A percentile compares a stretch with the other conserved stretches of the same genome.
Conservation (phyloP, 2,329 filamentous ascomycete genomes). For the Colletotrichum cuscutae region DNA sequence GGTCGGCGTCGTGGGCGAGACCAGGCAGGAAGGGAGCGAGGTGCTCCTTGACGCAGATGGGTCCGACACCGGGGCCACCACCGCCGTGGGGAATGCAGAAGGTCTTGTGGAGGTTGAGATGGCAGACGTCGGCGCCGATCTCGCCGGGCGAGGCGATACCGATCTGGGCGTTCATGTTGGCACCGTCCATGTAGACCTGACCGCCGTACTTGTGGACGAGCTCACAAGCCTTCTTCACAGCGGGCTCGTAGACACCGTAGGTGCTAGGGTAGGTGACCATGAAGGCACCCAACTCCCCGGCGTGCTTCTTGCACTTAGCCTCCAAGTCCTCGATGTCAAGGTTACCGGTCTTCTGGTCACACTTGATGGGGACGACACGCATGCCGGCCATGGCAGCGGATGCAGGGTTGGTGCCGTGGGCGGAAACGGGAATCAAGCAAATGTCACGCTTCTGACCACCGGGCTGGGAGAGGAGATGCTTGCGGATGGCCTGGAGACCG, state of each 20-base stretch:
- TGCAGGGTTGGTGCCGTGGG: conserved; percentile 95
- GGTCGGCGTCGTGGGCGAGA: conserved; percentile 42
- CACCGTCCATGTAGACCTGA: conserved; percentile 98
- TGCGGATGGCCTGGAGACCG: conserved; percentile 87
- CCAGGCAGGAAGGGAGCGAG: conserved; percentile 81
- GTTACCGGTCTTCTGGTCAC: conserved; percentile 86
- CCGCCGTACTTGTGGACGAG: conserved; percentile 89
- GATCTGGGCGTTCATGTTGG: conserved; percentile 99
- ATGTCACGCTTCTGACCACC: conserved; percentile 82
- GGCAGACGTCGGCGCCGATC: conserved; percentile 96
- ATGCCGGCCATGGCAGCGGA: conserved; percentile 96
- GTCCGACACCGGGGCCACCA: conserved; percentile 91
- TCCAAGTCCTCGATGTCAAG: conserved; percentile 87
- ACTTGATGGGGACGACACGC: conserved; percentile 93
- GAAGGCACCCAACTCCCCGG: conserved; percentile 86
- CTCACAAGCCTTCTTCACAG: conserved; percentile 85
- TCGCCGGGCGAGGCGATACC: conserved; percentile 94
- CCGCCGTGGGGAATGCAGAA: conserved; percentile 98
- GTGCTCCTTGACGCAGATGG: conserved; percentile 89
- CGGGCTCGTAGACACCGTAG: conserved; percentile 93
- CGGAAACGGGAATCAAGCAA: conserved; percentile 93
- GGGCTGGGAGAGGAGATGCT: conserved; percentile 78
- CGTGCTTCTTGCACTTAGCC: conserved; percentile 89
- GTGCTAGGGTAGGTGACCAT: conserved; percentile 98
- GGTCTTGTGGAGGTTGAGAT: conserved; percentile 97